Evolutionary conservation across 225 moss, liverwort and hornwort genomes (phyloP).

Genomic region (Anthoceros angustus): DNA sequence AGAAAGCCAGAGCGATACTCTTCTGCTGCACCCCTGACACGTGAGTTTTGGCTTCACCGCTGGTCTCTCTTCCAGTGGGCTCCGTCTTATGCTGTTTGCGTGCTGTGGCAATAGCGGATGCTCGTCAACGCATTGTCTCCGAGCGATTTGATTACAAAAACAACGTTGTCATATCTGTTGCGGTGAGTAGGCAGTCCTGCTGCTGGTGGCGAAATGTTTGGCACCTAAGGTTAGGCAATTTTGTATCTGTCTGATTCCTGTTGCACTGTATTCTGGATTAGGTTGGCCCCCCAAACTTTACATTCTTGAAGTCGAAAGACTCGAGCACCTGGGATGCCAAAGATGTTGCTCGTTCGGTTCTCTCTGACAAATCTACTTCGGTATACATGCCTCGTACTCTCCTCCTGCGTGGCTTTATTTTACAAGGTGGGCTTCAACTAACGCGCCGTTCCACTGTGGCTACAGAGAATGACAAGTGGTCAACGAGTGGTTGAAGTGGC

Average conservation of each 20-base stretch:
- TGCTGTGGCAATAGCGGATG: slow-evolving; percentile 53
- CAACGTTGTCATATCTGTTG: slow-evolving; percentile 76
- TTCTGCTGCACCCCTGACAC: slow-evolving; percentile 89
- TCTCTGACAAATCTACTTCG: slow-evolving; percentile 97
- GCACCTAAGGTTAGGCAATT: not conserved
- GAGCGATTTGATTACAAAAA: slow-evolving; percentile 80
- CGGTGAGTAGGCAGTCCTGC: slow-evolving; percentile 26
- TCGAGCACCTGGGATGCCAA: slow-evolving; percentile 52
- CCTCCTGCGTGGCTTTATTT: not conserved
- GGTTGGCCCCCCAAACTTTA: slow-evolving; percentile 78
- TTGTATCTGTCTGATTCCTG: not conserved
- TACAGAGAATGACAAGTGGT: slow-evolving; percentile 94
- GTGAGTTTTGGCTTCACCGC: slow-evolving; percentile 15
- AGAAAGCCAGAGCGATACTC: slow-evolving; percentile 97
- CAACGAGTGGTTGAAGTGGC: slow-evolving; percentile 88
- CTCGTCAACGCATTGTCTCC: slow-evolving; percentile 89
- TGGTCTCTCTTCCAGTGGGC: not conserved
- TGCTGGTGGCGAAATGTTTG: not conserved
- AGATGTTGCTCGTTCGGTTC: slow-evolving; percentile 84
- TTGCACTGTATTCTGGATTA: slow-evolving; percentile 7
- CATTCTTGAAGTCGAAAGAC: slow-evolving; percentile 52
- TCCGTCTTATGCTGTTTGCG: slow-evolving; percentile 3
- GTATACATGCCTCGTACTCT: slow-evolving; percentile 24
- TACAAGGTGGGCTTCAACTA: not conserved
- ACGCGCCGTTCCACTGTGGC: not conserved